Base-by-base conservation (phyloP, 108 stramenopile genomes). In the Parmales sp. region DNA sequence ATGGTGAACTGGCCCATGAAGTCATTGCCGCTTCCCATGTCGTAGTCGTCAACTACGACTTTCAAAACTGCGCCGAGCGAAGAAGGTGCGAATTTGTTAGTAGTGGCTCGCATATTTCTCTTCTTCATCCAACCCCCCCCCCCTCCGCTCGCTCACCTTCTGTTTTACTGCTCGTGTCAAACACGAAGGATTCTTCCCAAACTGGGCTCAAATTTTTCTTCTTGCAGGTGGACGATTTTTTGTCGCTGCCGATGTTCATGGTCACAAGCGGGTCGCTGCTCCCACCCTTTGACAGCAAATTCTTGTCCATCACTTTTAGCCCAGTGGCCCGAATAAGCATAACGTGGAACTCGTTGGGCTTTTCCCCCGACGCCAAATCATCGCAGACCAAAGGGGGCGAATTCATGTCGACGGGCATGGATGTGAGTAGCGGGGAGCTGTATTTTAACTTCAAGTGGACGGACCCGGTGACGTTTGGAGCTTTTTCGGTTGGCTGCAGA, bases 1-100 rank as follows among this genome's bases (percentile, higher is more conserved):
- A 31, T 29, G 25, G 5, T 26, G 36, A 60, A 60, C 3, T 45
- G 66, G 31, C 66, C 66, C 66, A 67, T 67, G 45, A 67, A 67
- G 31, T 67, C 66, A 3, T 44, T 45, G 28, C 44, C 45, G 9
- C 16, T 11, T 2, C 43, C 23, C 44, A 31, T 45, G 31, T 67
- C 66, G 28, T 45, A 28, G 31, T 67, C 66, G 19, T 67, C 66
- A 20, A 67, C 18, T 45, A 67, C 4, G 45, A 37, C 37, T 13
- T 37, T 45, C 3, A 67, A 34, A 34, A 48, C 31, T 3, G 54
- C 54, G 2, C 16, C 5, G 3, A 13, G 1, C 6, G 8, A 13
- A 4, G 28, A 28, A 9, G 36, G 31, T 34, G 26, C 11, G 26
- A 60, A 60, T 31, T 60, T 60, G n/a, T n/a, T n/a, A n/a, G n/a